These are phyloP conservation scores for Fusarium sp. DNA, from an alignment of 2,329 filamentous ascomycete species.

Conservation along the genomic window DNA sequence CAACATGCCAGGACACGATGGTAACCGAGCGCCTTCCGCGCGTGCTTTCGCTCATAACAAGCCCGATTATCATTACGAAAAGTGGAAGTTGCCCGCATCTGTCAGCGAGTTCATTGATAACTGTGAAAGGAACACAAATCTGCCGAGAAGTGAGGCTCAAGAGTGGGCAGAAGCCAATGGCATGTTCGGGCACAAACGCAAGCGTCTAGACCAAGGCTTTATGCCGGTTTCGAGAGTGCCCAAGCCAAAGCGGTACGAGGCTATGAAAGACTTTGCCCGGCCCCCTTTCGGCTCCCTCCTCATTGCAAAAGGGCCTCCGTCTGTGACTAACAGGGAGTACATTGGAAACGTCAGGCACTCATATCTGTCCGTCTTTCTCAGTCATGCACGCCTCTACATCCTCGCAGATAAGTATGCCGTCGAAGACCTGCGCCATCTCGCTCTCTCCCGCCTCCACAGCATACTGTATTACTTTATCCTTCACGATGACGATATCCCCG, in stretches of 20 bases:
- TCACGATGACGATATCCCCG: conserved; percentile 23
- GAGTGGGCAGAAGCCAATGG: neutral
- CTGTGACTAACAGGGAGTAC: neutral
- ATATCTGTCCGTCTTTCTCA: conserved; percentile 32
- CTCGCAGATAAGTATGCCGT: conserved; percentile 43
- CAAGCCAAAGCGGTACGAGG: conserved; percentile 20
- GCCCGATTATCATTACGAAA: neutral
- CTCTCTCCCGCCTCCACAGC: conserved; percentile 34
- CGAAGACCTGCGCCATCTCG: conserved; percentile 23
- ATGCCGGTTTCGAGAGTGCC: neutral
- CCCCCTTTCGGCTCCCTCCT: neutral
- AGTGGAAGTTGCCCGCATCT: conserved; percentile 12
- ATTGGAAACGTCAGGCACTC: conserved; percentile 2
- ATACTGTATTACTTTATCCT: conserved; percentile 28
- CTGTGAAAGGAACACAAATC: neutral
- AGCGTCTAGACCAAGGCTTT: neutral
- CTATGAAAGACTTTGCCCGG: conserved; percentile 23
- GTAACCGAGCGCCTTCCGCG: neutral
- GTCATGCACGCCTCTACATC: conserved; percentile 40
- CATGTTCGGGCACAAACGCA: neutral
- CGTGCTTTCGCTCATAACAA: neutral
- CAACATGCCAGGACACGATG: neutral
- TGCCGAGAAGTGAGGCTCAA: neutral
- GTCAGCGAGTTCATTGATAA: conserved; percentile 3
- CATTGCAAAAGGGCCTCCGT: neutral